Evolutionary conservation across 257 asterid species (phyloP).

Genomic region (Solanum rostratum): DNA sequence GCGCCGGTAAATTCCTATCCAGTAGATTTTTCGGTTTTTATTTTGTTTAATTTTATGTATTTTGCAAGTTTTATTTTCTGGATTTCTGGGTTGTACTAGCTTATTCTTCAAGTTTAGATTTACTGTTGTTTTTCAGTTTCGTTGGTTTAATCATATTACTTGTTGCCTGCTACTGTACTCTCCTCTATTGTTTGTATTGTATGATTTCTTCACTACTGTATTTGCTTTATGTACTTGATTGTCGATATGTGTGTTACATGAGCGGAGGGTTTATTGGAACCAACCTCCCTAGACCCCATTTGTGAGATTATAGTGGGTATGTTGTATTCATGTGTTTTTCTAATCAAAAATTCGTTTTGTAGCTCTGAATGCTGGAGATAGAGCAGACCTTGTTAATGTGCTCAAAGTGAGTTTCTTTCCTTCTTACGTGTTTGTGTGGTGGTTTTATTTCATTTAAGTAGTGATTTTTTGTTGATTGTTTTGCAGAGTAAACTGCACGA

Average conservation of each 20-base stretch:
- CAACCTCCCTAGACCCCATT: background rate
- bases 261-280: background rate
- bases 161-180: background rate
- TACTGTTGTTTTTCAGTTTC: background rate
- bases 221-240: background rate
- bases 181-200: background rate
- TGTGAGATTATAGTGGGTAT: background rate
- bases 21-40: background rate
- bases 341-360: slow-evolving; percentile 6
- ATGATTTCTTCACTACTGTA: background rate
- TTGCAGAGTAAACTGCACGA: slow-evolving; percentile 57
- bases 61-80: background rate
- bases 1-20: slow-evolving; percentile 9
- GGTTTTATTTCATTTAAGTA: background rate
- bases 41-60: background rate
- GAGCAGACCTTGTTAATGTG: slow-evolving; percentile 63
- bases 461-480: background rate
- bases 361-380: slow-evolving; percentile 59
- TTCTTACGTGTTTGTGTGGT: background rate
- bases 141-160: background rate
- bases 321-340: background rate
- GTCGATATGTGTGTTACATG: background rate
- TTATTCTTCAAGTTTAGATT: background rate
- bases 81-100: background rate
- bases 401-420: slow-evolving; percentile 38